Evolutionary conservation across 352 stramenopile species (phyloP).

Genomic region (Phytophthora sp.): DNA sequence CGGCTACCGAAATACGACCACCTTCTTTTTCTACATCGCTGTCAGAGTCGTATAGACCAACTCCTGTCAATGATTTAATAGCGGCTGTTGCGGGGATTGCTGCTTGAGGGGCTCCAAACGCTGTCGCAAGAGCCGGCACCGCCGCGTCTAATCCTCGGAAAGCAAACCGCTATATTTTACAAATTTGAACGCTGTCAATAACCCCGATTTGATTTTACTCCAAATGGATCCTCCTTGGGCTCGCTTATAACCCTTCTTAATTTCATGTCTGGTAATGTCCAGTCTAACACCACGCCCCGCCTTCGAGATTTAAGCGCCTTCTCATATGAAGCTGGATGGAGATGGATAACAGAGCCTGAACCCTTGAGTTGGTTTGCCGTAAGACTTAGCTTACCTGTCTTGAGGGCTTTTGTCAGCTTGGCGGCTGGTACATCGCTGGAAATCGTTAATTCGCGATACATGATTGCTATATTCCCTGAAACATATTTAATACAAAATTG

Average conservation of each 20-base stretch:
- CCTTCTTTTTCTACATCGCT: conserved; percentile 3
- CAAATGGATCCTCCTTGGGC: background rate
- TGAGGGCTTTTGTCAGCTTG: conserved; percentile 15
- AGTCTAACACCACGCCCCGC: conserved; percentile 4
- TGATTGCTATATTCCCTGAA: conserved; percentile 14
- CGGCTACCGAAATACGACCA: background rate
- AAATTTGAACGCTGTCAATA: background rate
- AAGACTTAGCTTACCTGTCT: conserved; percentile 22
- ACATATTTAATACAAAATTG: conserved; percentile 13
- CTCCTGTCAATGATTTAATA: background rate
- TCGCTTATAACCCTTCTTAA: conserved; percentile 15
- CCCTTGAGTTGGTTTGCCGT: conserved; percentile 2
- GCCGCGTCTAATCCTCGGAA: background rate
- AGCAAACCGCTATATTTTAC: background rate
- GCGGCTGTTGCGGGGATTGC: background rate
- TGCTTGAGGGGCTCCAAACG: background rate
- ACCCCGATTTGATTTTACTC: conserved; percentile 3
- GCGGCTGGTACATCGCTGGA: background rate
- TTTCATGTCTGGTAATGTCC: conserved; percentile 6
- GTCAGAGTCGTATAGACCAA: conserved; percentile 6
- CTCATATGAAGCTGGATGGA: conserved; percentile 11
- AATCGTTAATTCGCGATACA: conserved; percentile 20
- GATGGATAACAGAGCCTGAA: conserved; percentile 7
- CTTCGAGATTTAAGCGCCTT: background rate
- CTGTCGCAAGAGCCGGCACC: background rate